These are phyloP conservation scores for Margaritispora aquatica DNA, from an alignment of 495 filamentous ascomycete genomes.

Conservation along the genomic window DNA sequence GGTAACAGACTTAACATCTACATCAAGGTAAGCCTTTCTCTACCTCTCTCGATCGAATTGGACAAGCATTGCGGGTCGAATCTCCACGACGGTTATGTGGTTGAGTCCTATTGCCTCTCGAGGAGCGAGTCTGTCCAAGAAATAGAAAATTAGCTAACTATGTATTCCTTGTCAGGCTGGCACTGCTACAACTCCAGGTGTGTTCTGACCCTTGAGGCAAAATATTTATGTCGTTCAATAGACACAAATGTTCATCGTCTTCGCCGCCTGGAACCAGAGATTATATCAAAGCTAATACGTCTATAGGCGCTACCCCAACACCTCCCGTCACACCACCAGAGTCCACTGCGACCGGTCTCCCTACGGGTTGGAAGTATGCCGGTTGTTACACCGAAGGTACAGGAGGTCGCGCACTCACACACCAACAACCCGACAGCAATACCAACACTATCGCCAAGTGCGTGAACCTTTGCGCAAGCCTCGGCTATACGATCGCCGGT, in stretches of 20 bases:
- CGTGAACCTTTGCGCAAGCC: conserved; percentile 43
- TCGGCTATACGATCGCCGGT: conserved; percentile 52
- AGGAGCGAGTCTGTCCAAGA: too few relatives aligned
- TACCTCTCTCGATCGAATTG: too few relatives aligned
- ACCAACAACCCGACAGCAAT: conserved; percentile 14
- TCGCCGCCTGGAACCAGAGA: too few relatives aligned
- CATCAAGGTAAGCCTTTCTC: not conserved
- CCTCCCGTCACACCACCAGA: not conserved
- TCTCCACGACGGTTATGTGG: too few relatives aligned
- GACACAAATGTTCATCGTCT: too few relatives aligned
- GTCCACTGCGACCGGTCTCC: not conserved
- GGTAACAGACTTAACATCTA: conserved; percentile 50
- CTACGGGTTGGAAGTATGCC: conserved; percentile 12
- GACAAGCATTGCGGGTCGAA: too few relatives aligned
- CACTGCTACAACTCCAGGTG: too few relatives aligned
- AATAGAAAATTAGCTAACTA: too few relatives aligned
- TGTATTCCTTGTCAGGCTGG: too few relatives aligned
- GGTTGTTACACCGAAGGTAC: conserved; percentile 17
- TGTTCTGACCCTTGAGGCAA: too few relatives aligned
- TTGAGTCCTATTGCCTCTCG: too few relatives aligned
- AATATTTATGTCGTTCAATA: too few relatives aligned
- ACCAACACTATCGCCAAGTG: conserved; percentile 48
- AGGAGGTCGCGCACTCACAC: conserved; percentile 13
- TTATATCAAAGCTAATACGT: not conserved
- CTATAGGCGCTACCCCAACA: not conserved